Base-by-base conservation (phyloP, 2,329 filamentous ascomycete genomes). In the Claviceps pazoutovae region DNA sequence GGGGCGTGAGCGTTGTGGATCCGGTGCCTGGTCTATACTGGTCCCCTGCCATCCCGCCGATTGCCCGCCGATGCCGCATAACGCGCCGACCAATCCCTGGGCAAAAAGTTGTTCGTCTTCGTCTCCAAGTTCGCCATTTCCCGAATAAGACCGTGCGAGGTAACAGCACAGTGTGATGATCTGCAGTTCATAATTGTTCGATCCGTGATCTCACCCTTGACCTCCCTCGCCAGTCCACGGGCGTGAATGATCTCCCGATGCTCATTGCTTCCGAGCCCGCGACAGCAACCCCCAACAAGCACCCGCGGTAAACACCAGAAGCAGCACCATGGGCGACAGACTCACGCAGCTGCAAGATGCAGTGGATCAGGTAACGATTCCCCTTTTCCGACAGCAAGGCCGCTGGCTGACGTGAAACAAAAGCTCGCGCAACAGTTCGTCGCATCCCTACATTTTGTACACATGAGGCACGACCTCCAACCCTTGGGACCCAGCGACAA, bases 291-390 rank as follows among this genome's bases (percentile, higher is more conserved):
- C 30, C 30, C 30, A 34, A 34, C 30, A 34, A 34, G 23, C 4
- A 14, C 45, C 9, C 17, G 30, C 45, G 30, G 38, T n/a, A 5
- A 47, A n/a, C 34, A 14, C 36, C 38, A 21, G 43, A 34, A 34
- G 19, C 36, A 16, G 17, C 56, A 67, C 56, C 6, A 88, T 88
- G 82, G 77, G 78, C 30, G 88, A 94, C 64, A 75, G 84, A 56
- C 75, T 94, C 53, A 91, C 88, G 1, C 87, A 93, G 66, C 74
- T 93, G 53, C 88, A 94, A 68, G 86, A 93, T 71, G 83, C 86
- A 66, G 79, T 91, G 55, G 87, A 93, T 62, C 82, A 89, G 75
- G 86, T 87, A 70, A 37, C 6, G 2, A 7, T 26, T 26, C 11
- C 5, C n/a, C 6, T 5, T 41, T 5, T 34, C 11, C 7, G 19